Conservation (phyloP, 2,329 filamentous ascomycete species). For the Chalara sp. region DNA sequence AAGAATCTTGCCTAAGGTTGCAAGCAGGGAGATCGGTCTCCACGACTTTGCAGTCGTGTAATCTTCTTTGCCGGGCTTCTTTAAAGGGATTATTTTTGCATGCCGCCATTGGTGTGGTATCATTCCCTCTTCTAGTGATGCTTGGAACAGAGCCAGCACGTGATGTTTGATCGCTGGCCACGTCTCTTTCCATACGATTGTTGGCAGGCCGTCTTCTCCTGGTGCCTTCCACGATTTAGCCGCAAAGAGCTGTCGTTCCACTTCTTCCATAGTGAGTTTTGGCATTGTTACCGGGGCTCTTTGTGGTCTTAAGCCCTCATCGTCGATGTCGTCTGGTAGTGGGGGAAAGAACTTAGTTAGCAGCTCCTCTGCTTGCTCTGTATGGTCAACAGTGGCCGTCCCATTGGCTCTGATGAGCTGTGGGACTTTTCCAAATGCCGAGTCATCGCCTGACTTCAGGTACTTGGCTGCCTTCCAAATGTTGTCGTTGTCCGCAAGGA, state of each 20-base stretch:
- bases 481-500: slow-evolving; percentile 23
- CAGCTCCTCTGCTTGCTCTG: slow-evolving; percentile 2
- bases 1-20: background rate
- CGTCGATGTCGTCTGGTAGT: slow-evolving; percentile 1
- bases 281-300: slow-evolving; percentile 1
- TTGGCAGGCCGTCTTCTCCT: background rate
- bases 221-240: slow-evolving; percentile 3
- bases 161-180: background rate
- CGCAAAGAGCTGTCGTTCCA: background rate
- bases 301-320: slow-evolving; percentile 1
- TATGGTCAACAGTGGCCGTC: background rate
- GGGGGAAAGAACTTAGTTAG: slow-evolving; percentile 1
- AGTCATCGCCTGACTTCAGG: background rate
- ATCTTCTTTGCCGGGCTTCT: slow-evolving; percentile 22
- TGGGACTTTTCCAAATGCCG: slow-evolving; percentile 1
- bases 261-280: slow-evolving; percentile 1
- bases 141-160: background rate
- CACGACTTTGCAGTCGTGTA: slow-evolving; percentile 21
- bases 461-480: slow-evolving; percentile 14
- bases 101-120: slow-evolving; percentile 18
- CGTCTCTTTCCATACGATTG: background rate
- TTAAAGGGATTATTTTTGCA: slow-evolving; percentile 24
- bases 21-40: background rate
- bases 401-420: background rate
- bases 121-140: background rate